These are phyloP conservation scores for Picochlorum sp. DNA, from an alignment of 139 green algal species.

Conservation along the genomic window DNA sequence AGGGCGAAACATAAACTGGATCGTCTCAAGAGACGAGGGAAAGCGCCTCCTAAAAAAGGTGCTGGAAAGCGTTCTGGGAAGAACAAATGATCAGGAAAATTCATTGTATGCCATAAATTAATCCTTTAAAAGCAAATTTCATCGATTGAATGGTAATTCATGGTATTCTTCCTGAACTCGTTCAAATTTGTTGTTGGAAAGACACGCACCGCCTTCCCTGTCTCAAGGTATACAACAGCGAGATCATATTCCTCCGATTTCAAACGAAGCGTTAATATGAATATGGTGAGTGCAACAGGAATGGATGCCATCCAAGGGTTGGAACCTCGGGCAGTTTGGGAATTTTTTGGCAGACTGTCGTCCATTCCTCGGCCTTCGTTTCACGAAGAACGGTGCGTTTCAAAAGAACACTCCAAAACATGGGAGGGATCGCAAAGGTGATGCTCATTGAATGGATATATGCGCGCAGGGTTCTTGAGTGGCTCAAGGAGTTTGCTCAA, in stretches of 20 bases:
- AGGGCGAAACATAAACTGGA: slow-evolving; percentile 43
- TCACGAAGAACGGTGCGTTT: slow-evolving; percentile 29
- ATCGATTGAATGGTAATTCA: too few species aligned
- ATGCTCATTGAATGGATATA: background rate
- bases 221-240: too few species aligned
- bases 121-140: too few species aligned
- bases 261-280: background rate
- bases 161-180: too few species aligned
- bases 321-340: slow-evolving; percentile 32
- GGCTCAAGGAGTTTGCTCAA: slow-evolving; percentile 52
- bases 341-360: slow-evolving; percentile 30
- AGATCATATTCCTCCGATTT: too few species aligned
- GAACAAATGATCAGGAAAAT: slow-evolving; percentile 8
- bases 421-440: background rate
- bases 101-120: too few species aligned
- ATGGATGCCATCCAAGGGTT: slow-evolving; percentile 9
- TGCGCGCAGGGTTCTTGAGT: slow-evolving; percentile 42
- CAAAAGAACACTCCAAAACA: too few species aligned
- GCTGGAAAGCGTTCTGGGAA: slow-evolving; percentile 40
- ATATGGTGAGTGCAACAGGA: background rate
- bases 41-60: slow-evolving; percentile 51
- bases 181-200: too few species aligned
- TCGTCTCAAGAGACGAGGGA: slow-evolving; percentile 36
- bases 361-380: slow-evolving; percentile 53
- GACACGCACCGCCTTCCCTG: too few species aligned